Conservation (phyloP, 139 green algal genomes). For the Raphidocelis subcapitata region DNA sequence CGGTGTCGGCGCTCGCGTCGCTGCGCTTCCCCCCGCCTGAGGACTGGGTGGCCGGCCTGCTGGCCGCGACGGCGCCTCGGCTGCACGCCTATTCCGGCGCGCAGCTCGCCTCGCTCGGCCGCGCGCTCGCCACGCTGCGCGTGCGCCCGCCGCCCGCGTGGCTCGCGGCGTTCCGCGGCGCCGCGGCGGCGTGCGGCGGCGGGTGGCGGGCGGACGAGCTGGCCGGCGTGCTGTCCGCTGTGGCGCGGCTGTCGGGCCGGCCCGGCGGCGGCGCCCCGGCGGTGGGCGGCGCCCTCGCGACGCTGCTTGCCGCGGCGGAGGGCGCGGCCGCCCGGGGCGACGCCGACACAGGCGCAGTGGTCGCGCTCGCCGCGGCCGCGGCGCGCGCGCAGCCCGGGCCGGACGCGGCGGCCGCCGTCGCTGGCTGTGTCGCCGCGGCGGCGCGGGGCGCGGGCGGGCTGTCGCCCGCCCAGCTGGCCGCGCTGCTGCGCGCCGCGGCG, state of each 20-base stretch:
- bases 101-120: conserved; percentile 12
- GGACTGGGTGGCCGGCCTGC: conserved; percentile 12
- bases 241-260: not conserved
- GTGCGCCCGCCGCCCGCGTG: conserved; percentile 5
- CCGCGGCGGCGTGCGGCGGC: not conserved
- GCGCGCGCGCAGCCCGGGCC: not conserved
- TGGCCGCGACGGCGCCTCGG: not conserved
- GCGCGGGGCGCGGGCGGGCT: not conserved
- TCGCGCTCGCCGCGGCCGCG: not conserved
- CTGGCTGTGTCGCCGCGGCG: conserved; percentile 5
- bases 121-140: conserved; percentile 3
- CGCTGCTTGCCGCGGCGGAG: conserved; percentile 1
- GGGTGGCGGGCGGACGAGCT: not conserved
- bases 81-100: not conserved
- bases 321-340: not conserved
- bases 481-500: conserved; percentile 14
- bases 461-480: conserved; percentile 4
- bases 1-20: not conserved
- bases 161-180: conserved; percentile 7
- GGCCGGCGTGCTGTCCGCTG: not conserved
- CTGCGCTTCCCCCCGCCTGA: not conserved
- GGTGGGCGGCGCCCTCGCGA: not conserved
- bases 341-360: conserved; percentile 1
- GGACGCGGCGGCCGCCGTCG: not conserved
- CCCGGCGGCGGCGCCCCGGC: not conserved